These are phyloP conservation scores for Rubroshorea leprosula DNA, from an alignment of 345 rosid genomes.

Conservation along the genomic window DNA sequence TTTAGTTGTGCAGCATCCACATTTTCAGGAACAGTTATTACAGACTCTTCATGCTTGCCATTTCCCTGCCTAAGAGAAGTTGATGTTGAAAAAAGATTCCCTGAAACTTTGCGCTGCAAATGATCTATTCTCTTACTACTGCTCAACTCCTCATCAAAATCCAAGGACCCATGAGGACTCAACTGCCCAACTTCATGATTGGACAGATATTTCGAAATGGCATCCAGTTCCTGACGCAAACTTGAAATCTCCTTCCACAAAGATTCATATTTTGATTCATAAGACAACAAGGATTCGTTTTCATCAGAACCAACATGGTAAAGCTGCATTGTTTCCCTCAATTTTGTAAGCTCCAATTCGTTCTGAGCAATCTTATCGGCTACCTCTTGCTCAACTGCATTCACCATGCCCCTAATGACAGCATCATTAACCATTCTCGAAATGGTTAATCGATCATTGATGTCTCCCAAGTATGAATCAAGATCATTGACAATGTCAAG, in stretches of 20 bases:
- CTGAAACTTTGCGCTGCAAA: no score
- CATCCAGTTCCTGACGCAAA: conserved; percentile 66
- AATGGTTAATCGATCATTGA: conserved; percentile 45
- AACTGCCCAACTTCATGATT: conserved; percentile 46
- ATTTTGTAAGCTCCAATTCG: conserved; percentile 50
- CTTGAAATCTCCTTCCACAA: conserved; percentile 42
- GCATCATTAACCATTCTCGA: conserved; percentile 81
- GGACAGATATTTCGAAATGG: conserved; percentile 43
- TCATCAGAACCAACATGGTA: no score
- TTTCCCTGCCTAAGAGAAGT: no score
- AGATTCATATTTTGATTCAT: no score
- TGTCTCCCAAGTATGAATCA: conserved; percentile 58
- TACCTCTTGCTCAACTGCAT: conserved; percentile 62
- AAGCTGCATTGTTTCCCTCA: conserved; percentile 29
- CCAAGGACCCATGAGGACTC: conserved; percentile 45
- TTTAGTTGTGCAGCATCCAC: conserved; percentile 37
- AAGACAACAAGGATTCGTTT: no score
- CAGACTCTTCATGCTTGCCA: no score
- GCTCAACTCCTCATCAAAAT: conserved; percentile 32
- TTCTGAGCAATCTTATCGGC: conserved; percentile 54
- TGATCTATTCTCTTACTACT: conserved; percentile 33
- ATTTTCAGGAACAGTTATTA: no score
- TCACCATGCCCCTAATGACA: conserved; percentile 64
- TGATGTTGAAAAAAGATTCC: no score
- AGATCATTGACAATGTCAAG: conserved; percentile 47